Percentiles rank a stretch among this genome's conserved stretches.
phyloP scores from a whole-genome alignment of 2,329 filamentous ascomycete species.

The Penicillium digitatum region DNA sequence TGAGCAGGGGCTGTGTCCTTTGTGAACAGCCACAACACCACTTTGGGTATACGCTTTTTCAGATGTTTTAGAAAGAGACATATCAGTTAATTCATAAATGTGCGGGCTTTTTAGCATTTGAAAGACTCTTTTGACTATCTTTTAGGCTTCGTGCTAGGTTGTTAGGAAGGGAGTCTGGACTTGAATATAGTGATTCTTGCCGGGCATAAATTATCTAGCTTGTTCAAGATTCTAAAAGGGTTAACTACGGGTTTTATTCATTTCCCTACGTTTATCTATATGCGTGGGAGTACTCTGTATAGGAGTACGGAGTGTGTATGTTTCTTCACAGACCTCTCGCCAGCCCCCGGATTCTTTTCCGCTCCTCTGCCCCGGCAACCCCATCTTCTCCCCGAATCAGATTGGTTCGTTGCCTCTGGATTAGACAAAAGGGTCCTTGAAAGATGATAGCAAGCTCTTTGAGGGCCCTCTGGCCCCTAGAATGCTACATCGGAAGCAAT shows the following conservation, averaged over 20 bases:
- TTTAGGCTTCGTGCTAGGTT: background rate
- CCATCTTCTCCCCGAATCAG: conserved; percentile 11
- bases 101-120: background rate
- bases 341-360: conserved; percentile 25
- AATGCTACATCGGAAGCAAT: background rate
- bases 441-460: conserved; percentile 1
- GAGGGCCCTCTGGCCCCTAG: background rate
- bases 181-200: background rate
- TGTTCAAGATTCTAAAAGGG: background rate
- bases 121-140: background rate
- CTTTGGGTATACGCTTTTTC: background rate
- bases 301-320: background rate
- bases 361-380: conserved; percentile 8
- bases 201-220: background rate
- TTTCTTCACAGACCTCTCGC: background rate
- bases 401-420: background rate
- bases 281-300: background rate
- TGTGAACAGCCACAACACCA: conserved; percentile 7
- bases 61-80: background rate
- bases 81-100: too few species aligned
- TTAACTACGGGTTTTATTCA: background rate
- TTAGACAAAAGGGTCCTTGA: conserved; percentile 1
- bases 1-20: conserved; percentile 4
- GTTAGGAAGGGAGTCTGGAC: background rate
- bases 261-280: too few species aligned